Conservation (phyloP, 192 early-diverging fungal genomes). For the Borealophlyctis nickersoniae region DNA sequence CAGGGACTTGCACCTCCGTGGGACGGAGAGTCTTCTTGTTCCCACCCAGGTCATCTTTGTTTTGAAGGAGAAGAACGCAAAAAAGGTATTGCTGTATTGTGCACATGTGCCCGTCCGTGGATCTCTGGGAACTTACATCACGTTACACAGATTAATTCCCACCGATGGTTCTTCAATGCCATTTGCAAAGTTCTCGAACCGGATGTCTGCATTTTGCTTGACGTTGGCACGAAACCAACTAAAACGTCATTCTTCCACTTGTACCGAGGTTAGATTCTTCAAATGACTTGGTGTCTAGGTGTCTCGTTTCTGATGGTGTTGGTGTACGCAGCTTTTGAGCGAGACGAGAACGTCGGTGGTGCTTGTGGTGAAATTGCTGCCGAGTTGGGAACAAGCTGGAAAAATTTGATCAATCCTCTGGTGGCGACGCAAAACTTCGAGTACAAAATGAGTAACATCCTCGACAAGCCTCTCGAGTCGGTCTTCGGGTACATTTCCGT, state of each 20-base stretch:
- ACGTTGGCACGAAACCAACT: conserved; percentile 71
- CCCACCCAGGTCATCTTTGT: conserved; percentile 53
- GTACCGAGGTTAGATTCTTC: conserved; percentile 34
- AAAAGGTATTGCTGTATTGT: conserved; percentile 37
- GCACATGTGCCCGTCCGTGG: neutral
- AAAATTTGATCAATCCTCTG: conserved; percentile 66
- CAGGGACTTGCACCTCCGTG: conserved; percentile 23
- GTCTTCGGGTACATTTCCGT: conserved; percentile 78
- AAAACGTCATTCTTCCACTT: conserved; percentile 52
- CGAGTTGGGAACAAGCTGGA: conserved; percentile 56
- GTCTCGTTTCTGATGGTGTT: conserved; percentile 1
- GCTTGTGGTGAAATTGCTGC: conserved; percentile 76
- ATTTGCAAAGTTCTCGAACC: conserved; percentile 65
- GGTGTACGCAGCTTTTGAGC: conserved; percentile 51
- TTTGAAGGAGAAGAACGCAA: conserved; percentile 59
- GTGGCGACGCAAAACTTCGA: conserved; percentile 89
- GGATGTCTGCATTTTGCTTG: conserved; percentile 66
- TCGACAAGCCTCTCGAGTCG: conserved; percentile 73
- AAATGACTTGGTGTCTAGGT: neutral
- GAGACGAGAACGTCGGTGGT: conserved; percentile 65
- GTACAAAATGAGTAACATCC: conserved; percentile 74
- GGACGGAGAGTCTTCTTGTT: conserved; percentile 14
- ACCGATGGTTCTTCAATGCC: conserved; percentile 74
- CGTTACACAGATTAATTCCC: conserved; percentile 47
- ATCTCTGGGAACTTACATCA: neutral